A percentile compares a stretch with the other conserved stretches of the same genome.
These are phyloP conservation scores for Lactarius pseudohatsudake DNA, from an alignment of 768 basidiomycete genomes.

Conservation along the genomic window DNA sequence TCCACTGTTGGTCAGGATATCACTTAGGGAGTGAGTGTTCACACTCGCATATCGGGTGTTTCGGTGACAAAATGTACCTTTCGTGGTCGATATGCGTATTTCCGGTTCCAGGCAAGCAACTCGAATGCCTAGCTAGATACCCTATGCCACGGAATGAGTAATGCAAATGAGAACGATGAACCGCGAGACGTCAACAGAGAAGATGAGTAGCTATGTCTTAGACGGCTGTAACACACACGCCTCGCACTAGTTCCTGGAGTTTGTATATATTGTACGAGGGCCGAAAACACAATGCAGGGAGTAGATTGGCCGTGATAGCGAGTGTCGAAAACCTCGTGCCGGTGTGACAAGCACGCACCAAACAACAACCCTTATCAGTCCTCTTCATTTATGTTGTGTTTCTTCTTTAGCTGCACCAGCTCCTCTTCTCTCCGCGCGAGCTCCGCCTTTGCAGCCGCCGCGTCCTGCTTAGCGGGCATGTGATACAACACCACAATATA, in stretches of 20 bases:
- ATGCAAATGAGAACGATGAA: not conserved
- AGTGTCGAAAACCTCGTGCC: not conserved
- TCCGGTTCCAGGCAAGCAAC: not conserved
- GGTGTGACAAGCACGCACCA: not conserved
- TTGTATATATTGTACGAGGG: not conserved
- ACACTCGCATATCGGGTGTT: not conserved
- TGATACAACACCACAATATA: constrained; percentile 98
- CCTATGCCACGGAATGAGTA: not conserved
- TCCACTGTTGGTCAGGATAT: constrained; percentile 6
- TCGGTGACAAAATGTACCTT: not conserved
- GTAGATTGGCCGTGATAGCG: not conserved
- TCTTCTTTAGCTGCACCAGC: constrained; percentile 79
- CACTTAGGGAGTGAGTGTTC: constrained; percentile 12
- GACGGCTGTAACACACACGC: not conserved
- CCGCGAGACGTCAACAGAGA: not conserved
- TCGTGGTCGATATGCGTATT: not conserved
- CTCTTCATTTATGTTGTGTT: constrained; percentile 76
- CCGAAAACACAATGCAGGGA: not conserved
- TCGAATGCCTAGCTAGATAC: not conserved
- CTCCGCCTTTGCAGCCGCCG: constrained; percentile 90
- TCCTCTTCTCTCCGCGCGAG: constrained; percentile 90
- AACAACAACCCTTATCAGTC: constrained; percentile 41
- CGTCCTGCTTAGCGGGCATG: constrained; percentile 96
- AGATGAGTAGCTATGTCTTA: not conserved
- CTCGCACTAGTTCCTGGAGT: not conserved